phyloP scores from a whole-genome alignment of 805 yeast genomes.

The Cyberlindnera americana region DNA sequence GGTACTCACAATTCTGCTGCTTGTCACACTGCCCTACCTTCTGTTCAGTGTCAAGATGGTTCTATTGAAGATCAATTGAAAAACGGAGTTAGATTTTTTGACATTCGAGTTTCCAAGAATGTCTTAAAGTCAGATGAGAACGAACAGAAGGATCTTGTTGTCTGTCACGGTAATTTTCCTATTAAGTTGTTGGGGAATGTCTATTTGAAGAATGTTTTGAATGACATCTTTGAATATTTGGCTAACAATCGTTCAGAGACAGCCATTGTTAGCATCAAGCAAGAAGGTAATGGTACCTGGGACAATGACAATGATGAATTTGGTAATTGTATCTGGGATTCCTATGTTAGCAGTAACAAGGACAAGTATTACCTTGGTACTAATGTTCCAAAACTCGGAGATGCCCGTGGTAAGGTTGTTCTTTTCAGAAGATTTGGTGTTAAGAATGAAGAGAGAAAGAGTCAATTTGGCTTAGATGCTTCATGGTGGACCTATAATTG shows the following conservation, averaged over 20 bases:
- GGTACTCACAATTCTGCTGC: slow-evolving; percentile 90
- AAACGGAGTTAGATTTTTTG: slow-evolving; percentile 74
- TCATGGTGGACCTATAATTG: slow-evolving; percentile 64
- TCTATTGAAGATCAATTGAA: slow-evolving; percentile 57
- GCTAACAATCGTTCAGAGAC: slow-evolving; percentile 51
- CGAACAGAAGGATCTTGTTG: slow-evolving; percentile 50
- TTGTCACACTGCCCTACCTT: slow-evolving; percentile 63
- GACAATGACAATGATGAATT: slow-evolving; percentile 61
- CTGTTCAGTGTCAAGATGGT: slow-evolving; percentile 72
- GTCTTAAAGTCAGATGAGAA: slow-evolving; percentile 48
- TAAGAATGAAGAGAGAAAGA: slow-evolving; percentile 38
- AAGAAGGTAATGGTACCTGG: slow-evolving; percentile 71
- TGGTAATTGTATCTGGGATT: slow-evolving; percentile 55
- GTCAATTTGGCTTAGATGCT: slow-evolving; percentile 64
- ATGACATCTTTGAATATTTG: slow-evolving; percentile 58
- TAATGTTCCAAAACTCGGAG: slow-evolving; percentile 54
- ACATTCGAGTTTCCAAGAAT: slow-evolving; percentile 59
- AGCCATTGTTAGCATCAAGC: slow-evolving; percentile 65
- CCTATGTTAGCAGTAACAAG: slow-evolving; percentile 45
- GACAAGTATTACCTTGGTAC: slow-evolving; percentile 59
- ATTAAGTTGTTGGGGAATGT: slow-evolving; percentile 57
- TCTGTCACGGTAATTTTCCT: slow-evolving; percentile 75
- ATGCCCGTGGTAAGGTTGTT: slow-evolving; percentile 62
- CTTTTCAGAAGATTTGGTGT: slow-evolving; percentile 73
- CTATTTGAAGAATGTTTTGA: slow-evolving; percentile 47